Percentiles rank a stretch among this genome's conserved stretches.
Conservation (phyloP, 352 stramenopile genomes). For the Pythium scleroteichum region DNA sequence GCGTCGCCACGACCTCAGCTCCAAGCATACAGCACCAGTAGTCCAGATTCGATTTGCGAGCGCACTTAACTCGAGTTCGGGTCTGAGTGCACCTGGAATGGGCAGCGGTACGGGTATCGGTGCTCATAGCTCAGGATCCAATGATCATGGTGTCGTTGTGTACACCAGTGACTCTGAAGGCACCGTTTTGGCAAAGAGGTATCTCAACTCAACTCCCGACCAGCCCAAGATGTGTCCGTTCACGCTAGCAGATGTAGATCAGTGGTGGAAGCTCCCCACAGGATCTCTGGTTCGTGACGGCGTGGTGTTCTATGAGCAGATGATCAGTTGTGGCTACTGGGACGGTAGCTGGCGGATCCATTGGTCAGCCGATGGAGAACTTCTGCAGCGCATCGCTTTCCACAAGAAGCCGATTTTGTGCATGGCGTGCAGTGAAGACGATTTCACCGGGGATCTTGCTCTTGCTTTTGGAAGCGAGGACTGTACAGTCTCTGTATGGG, state of each 20-base stretch:
- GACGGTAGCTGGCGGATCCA: conserved; percentile 88
- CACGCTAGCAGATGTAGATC: conserved; percentile 79
- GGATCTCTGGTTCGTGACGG: conserved; percentile 74
- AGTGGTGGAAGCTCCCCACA: conserved; percentile 84
- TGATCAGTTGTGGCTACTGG: conserved; percentile 89
- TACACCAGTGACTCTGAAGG: conserved; percentile 80
- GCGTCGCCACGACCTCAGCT: conserved; percentile 74
- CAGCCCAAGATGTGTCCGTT: conserved; percentile 70
- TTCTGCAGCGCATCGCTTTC: conserved; percentile 85
- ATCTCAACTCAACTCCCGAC: conserved; percentile 72
- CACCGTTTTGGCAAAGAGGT: conserved; percentile 76
- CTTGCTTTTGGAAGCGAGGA: conserved; percentile 85
- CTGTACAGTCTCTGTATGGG: conserved; percentile 85
- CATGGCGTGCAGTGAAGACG: conserved; percentile 83
- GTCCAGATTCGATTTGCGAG: conserved; percentile 81
- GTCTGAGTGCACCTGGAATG: conserved; percentile 50
- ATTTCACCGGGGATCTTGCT: conserved; percentile 83
- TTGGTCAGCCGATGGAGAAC: conserved; percentile 82
- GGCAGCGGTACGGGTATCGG: conserved; percentile 77
- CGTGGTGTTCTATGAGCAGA: conserved; percentile 88
- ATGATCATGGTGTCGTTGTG: conserved; percentile 69
- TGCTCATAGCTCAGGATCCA: conserved; percentile 57
- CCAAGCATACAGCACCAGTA: conserved; percentile 65
- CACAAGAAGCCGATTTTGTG: conserved; percentile 88
- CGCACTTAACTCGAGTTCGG: conserved; percentile 60